Conservation (phyloP, 345 rosid species). For the Brassica incana region DNA sequence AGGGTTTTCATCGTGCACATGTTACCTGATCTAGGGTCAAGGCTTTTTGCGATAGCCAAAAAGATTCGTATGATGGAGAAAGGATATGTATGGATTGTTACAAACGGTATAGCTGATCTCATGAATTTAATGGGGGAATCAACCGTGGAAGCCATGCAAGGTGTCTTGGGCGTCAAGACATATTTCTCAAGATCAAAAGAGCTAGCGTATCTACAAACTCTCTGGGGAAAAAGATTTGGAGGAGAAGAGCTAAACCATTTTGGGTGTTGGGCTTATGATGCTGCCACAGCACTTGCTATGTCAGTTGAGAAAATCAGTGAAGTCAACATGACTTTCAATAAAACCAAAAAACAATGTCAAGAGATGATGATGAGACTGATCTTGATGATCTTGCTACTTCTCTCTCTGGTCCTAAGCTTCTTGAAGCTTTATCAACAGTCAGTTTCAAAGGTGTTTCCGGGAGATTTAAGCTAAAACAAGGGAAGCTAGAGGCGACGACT, state of each 20-base stretch:
- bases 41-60: constrained; percentile 44
- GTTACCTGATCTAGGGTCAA: constrained; percentile 41
- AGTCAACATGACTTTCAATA: constrained; percentile 30
- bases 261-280: constrained; percentile 57
- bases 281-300: constrained; percentile 49
- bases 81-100: constrained; percentile 64
- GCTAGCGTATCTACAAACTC: constrained; percentile 39
- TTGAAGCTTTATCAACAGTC: constrained; percentile 35
- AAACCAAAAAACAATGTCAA: constrained; percentile 15
- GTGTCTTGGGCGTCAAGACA: constrained; percentile 44
- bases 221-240: constrained; percentile 45
- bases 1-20: constrained; percentile 64
- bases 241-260: constrained; percentile 36
- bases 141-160: constrained; percentile 40
- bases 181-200: constrained; percentile 36
- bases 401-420: constrained; percentile 45
- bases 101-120: constrained; percentile 35
- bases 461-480: constrained; percentile 39
- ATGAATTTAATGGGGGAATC: constrained; percentile 6
- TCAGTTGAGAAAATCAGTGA: constrained; percentile 45
- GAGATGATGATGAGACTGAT: constrained; percentile 28
- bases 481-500: constrained; percentile 39
- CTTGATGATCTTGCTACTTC: constrained; percentile 47
- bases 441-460: constrained; percentile 52
- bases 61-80: constrained; percentile 54